phyloP scores from a whole-genome alignment of 805 yeast species.

The Kurtzmaniella cleridarum region DNA sequence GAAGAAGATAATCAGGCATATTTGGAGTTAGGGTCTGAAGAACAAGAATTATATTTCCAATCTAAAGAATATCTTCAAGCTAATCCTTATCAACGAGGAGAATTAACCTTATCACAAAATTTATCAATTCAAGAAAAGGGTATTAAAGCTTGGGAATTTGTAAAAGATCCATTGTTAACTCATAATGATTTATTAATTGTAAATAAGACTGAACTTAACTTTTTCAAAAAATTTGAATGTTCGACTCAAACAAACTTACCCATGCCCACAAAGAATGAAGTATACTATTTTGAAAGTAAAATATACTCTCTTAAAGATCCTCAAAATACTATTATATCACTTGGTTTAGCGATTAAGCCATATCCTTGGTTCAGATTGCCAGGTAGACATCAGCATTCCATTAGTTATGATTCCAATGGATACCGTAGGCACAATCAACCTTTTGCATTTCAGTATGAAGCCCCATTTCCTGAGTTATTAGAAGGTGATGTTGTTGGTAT shows the following conservation, averaged over 20 bases:
- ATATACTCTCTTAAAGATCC: constrained; percentile 66
- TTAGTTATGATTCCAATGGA: constrained; percentile 87
- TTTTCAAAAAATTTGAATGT: constrained; percentile 54
- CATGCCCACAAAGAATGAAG: constrained; percentile 74
- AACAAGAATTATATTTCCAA: constrained; percentile 64
- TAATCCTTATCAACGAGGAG: constrained; percentile 36
- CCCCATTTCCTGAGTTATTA: constrained; percentile 51
- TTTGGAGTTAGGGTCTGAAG: constrained; percentile 57
- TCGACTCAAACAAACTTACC: constrained; percentile 80
- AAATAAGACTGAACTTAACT: constrained; percentile 59
- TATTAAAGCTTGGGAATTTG: constrained; percentile 84
- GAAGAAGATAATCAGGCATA: constrained; percentile 57
- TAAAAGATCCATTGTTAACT: constrained; percentile 48
- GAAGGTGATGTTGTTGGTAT: constrained; percentile 93
- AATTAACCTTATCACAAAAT: constrained; percentile 52
- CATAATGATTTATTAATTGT: constrained; percentile 56
- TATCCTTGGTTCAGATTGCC: constrained; percentile 93
- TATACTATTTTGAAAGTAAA: constrained; percentile 85
- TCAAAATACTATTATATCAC: constrained; percentile 50
- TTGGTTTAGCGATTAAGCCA: constrained; percentile 82
- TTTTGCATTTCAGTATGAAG: constrained; percentile 44
- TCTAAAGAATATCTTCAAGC: constrained; percentile 44
- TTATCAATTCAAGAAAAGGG: constrained; percentile 80
- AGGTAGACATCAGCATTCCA: constrained; percentile 80
- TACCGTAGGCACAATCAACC: constrained; percentile 76